Evolutionary conservation across 805 yeast genomes (phyloP), one percentile per base, ranked within the genome.

Genomic region (Saturnispora saitoi): DNA sequence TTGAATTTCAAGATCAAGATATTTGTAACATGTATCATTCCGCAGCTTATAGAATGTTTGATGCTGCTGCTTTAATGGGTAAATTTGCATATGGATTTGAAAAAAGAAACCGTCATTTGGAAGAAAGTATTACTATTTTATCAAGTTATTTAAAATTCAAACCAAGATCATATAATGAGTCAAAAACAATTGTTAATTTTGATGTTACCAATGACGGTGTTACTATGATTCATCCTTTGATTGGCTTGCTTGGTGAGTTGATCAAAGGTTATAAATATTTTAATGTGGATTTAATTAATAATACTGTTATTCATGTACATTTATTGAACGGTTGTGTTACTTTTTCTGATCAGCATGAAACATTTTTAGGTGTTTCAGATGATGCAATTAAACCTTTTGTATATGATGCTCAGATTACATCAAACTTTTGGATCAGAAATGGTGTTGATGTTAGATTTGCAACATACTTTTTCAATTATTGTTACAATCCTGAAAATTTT

Each of bases 391-490:
- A 84, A 59, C 73, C 82, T 14, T 66, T 80, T 30, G 88, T 81
- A 1, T 65, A 83, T 29, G 72, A 76, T 17, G 65, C 81, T 3
- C 91, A 84, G 57, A 76, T 82, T 3, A 73, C 73, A 31, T 66
- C 76, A 1, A 85, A 85, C 1, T 78, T 76, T 52, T 84, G 93
- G 93, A 75, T 84, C 2, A 73, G 91, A 65, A 84, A 84, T 57
- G 93, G 93, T 19, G 58, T 68, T 46, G 70, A 54, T 15, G 62
- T 59, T 1, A n/a, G 48, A 10, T 45, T 55, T 30, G 64, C 64
- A 39, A 57, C 50, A 6, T 47, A 43, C 9, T 56, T 54, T 15
- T 53, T 56, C 42, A 50, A 55, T 20, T 42, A 48, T 1, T 45
- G 49, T 17, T 64, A 57, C 43, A 56, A 63, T 28, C 44, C 52